Conservation (phyloP, 257 asterid species). For the Agastache rugosa region DNA sequence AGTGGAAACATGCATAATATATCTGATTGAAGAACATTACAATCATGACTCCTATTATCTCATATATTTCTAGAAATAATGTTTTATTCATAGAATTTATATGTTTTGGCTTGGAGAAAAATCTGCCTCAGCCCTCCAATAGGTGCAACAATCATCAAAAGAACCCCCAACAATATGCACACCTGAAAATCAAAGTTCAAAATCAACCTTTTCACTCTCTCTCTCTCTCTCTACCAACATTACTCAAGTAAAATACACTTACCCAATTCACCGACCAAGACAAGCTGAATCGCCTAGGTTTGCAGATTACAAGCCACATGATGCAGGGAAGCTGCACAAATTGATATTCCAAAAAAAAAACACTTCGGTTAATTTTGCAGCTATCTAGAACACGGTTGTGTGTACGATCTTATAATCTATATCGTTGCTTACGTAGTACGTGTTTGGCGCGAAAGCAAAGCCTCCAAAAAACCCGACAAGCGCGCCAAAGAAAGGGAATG, state of each 20-base stretch:
- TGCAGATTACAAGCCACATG: background rate
- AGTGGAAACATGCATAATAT: background rate
- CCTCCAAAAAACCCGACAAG: constrained; percentile 20
- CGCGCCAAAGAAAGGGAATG: constrained; percentile 22
- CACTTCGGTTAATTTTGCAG: no score
- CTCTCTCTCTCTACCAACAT: constrained; percentile 9
- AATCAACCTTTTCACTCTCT: no score
- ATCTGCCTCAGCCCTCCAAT: constrained; percentile 61
- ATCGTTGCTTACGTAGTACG: constrained; percentile 1
- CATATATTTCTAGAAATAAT: background rate
- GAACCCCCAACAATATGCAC: constrained; percentile 51
- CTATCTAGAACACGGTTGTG: background rate
- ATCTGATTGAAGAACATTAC: background rate
- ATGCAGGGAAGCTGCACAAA: constrained; percentile 1
- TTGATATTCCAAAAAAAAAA: no score
- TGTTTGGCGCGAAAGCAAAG: background rate
- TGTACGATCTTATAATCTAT: background rate
- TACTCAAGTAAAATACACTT: background rate
- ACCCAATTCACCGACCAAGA: constrained; percentile 4
- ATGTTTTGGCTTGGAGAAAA: constrained; percentile 43
- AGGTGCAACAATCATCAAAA: constrained; percentile 45
- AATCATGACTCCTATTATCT: background rate
- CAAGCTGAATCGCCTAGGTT: background rate
- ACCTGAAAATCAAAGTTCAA: constrained; percentile 37
- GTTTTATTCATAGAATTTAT: constrained; percentile 41